Evolutionary conservation across 176 grass and related monocot genomes (phyloP).

Genomic region (Hyparrhenia diplandra): DNA sequence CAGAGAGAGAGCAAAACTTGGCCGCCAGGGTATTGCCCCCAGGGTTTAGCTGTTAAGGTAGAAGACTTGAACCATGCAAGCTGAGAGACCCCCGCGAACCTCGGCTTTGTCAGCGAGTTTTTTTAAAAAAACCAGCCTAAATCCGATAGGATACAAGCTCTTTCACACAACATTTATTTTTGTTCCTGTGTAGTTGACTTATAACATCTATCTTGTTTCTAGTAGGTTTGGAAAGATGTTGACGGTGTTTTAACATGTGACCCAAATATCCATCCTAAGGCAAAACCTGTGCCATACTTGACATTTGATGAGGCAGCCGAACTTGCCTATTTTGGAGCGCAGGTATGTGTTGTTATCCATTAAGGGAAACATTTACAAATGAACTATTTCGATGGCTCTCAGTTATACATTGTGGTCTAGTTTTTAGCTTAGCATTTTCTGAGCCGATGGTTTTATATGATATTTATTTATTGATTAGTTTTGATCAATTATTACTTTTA

Average conservation of each 20-base stretch:
- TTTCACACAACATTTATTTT: neutral
- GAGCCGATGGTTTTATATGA: neutral
- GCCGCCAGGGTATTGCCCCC: neutral
- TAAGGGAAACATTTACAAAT: neutral
- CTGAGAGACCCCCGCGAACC: neutral
- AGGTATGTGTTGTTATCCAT: conserved; percentile 34
- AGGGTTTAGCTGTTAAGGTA: neutral
- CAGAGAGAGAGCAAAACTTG: neutral
- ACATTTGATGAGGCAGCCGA: conserved; percentile 98
- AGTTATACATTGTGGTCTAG: neutral
- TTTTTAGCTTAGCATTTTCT: neutral
- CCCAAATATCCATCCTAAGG: conserved; percentile 80
- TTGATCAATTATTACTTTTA: conserved; percentile 13
- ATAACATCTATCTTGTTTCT: neutral
- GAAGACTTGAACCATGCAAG: neutral
- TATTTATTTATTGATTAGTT: conserved; percentile 6
- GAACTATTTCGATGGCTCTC: neutral
- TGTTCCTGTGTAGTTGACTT: neutral
- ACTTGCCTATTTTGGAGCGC: conserved; percentile 97
- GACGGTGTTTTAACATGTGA: conserved; percentile 97
- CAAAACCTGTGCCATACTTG: conserved; percentile 75
- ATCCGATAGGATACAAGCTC: neutral
- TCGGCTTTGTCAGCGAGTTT: neutral
- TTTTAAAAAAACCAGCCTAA: neutral
- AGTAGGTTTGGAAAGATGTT: conserved; percentile 96